Evolutionary conservation across 129 eudicot species (phyloP).

Genomic region (Ambrosia artemisiifolia): DNA sequence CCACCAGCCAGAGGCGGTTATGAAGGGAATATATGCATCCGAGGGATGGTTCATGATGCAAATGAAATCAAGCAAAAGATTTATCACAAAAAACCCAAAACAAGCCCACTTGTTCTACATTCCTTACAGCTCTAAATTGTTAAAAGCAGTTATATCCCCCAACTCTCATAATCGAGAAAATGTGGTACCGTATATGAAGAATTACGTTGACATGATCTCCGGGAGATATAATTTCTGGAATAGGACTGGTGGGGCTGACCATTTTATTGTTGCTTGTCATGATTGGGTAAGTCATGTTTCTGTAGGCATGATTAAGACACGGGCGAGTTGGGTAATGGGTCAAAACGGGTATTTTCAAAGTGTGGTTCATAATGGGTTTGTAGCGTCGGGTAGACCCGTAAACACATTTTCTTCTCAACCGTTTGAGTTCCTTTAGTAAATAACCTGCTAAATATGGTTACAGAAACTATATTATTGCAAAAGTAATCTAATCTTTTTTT

Average conservation of each 20-base stretch:
- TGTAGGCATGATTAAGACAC: not conserved
- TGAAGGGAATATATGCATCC: slow-evolving; percentile 66
- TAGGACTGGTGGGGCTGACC: slow-evolving; percentile 59
- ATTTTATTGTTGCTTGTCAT: slow-evolving; percentile 71
- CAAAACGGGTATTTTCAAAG: not conserved
- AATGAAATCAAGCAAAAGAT: slow-evolving; percentile 39
- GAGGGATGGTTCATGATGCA: slow-evolving; percentile 78
- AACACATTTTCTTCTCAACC: not conserved
- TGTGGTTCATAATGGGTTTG: not conserved
- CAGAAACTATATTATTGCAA: not conserved
- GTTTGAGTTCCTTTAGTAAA: not conserved
- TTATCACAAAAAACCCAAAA: slow-evolving; percentile 42
- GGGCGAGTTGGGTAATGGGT: not conserved
- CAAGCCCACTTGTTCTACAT: slow-evolving; percentile 64
- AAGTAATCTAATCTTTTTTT: not conserved
- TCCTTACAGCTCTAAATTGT: slow-evolving; percentile 50
- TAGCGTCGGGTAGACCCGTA: not conserved
- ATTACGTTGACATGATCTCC: slow-evolving; percentile 36
- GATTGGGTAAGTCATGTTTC: slow-evolving; percentile 49
- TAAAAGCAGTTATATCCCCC: slow-evolving; percentile 44
- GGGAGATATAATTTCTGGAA: slow-evolving; percentile 56
- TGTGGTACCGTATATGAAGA: slow-evolving; percentile 29
- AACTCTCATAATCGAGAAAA: slow-evolving; percentile 38
- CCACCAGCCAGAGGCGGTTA: slow-evolving; percentile 40
- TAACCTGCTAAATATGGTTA: not conserved